These are phyloP conservation scores for Peribolospora kevripleyi DNA, from an alignment of 768 basidiomycete genomes.

Conservation along the genomic window DNA sequence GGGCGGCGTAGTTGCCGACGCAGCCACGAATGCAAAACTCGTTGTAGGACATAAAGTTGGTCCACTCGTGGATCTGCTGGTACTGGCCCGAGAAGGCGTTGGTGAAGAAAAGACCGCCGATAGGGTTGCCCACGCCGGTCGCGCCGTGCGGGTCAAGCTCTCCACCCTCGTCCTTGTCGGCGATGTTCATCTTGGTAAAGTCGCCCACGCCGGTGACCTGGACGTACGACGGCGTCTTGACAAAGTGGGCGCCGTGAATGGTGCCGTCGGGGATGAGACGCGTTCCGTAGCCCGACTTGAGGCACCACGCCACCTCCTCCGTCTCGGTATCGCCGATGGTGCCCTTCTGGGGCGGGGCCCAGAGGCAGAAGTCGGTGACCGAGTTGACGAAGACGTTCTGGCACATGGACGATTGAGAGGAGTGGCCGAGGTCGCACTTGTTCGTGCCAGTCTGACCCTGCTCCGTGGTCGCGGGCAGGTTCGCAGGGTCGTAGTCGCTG, in stretches of 20 bases:
- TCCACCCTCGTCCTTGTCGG: slow-evolving; percentile 1
- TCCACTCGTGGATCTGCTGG: slow-evolving; percentile 48
- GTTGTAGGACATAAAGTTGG: neutral
- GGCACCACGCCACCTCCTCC: slow-evolving; percentile 1
- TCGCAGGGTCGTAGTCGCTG: too few species aligned
- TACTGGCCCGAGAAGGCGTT: slow-evolving; percentile 28
- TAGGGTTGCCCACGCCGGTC: slow-evolving; percentile 10
- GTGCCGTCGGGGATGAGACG: slow-evolving; percentile 7
- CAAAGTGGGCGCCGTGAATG: slow-evolving; percentile 13
- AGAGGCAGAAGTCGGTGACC: slow-evolving; percentile 28
- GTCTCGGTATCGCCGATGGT: slow-evolving; percentile 3
- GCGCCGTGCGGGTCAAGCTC: slow-evolving; percentile 1
- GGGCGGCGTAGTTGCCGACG: neutral
- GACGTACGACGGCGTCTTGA: slow-evolving; percentile 6
- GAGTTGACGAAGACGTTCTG: slow-evolving; percentile 11
- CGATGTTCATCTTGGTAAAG: slow-evolving; percentile 4
- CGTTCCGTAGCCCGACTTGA: neutral
- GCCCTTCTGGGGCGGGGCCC: slow-evolving; percentile 2
- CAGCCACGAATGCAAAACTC: slow-evolving; percentile 1
- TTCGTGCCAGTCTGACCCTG: too few species aligned
- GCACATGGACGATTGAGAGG: neutral
- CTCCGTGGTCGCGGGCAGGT: too few species aligned
- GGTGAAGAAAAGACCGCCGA: slow-evolving; percentile 49
- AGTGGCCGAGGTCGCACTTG: too few species aligned
- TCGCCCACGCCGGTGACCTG: slow-evolving; percentile 4